Evolutionary conservation across 2,329 filamentous ascomycete genomes (phyloP), one percentile per base, ranked within the genome.

Genomic region (Beauveria bassiana): DNA sequence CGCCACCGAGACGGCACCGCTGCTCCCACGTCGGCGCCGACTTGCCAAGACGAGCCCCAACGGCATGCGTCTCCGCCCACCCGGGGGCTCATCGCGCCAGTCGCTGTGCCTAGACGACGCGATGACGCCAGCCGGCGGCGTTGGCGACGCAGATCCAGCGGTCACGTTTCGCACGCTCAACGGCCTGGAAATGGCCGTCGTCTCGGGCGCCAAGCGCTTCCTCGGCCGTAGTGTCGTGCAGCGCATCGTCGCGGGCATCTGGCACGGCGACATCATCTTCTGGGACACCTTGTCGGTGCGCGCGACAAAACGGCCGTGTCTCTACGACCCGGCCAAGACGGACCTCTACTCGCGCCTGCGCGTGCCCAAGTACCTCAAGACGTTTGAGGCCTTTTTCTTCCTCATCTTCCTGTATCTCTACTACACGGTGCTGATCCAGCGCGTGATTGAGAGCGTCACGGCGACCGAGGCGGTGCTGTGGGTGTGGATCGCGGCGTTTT

Each of bases 181-280:
- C 71, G 91, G 91, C 1, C 80, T 98, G 18, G 91, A 96, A 71
- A 93, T 96, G 68, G 91, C 91, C 28, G 87, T 88, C 51, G 86
- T 96, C 22, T 88, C 88, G 14, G 83, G 90, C 62, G 90, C 90
- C 34, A 96, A 96, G 75, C 89, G 89, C 51, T 96, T 96, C 67
- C 81, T 96, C 42, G 88, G 87, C 69, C 91, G 96, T 72, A 82
- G 83, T 63, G 84, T 90, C 3, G 88, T 96, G 12, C 91, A 96
- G 70, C 89, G 88, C 68, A 89, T 96, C 66, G 85, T 96, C 64
- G 88, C 89, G 51, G 89, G 89, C 54, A 90, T 96, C 59, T 96
- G 91, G 91, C 86, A 87, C 65, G 91, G 91, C 51, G 87, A 93
- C 66, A 91, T 96, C 63, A 84, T 93, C 43, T 95, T 96, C 72